phyloP scores from a whole-genome alignment of 768 basidiomycete genomes.

The Albatrellus ellisii region DNA sequence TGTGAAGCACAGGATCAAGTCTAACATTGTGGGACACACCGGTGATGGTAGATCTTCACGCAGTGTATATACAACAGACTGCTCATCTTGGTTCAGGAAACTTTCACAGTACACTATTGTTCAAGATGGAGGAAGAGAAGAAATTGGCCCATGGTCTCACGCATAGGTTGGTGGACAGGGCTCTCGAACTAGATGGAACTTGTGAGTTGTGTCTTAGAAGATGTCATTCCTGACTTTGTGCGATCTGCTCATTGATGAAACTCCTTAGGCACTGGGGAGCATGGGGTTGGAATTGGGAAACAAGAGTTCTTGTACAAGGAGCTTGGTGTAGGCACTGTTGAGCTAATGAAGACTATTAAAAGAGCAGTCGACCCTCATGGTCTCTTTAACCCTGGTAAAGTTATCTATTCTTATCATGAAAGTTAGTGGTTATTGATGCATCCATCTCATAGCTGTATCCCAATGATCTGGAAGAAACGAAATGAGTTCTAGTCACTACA shows the following conservation, averaged over 20 bases:
- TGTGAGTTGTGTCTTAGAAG: too few relatives aligned
- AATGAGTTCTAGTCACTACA: too few relatives aligned
- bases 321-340: slow-evolving; percentile 71
- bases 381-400: slow-evolving; percentile 81
- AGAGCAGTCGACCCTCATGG: slow-evolving; percentile 56
- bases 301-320: slow-evolving; percentile 70
- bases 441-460: too few relatives aligned
- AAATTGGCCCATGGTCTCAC: slow-evolving; percentile 24
- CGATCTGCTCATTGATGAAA: not conserved
- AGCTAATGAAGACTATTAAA: slow-evolving; percentile 78
- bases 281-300: slow-evolving; percentile 83
- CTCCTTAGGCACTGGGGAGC: slow-evolving; percentile 57
- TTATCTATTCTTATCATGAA: too few relatives aligned
- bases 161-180: slow-evolving; percentile 50
- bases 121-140: slow-evolving; percentile 25
- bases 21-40: slow-evolving; percentile 60
- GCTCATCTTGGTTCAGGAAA: slow-evolving; percentile 22
- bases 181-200: slow-evolving; percentile 61
- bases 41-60: slow-evolving; percentile 42
- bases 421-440: too few relatives aligned
- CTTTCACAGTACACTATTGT: slow-evolving; percentile 28
- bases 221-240: too few relatives aligned
- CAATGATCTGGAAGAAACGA: too few relatives aligned
- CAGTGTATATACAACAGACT: not conserved
- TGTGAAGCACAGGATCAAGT: slow-evolving; percentile 35